Evolutionary conservation across 139 green algal species (phyloP), one percentile per base, ranked within the genome.

Genomic region (Micractinium conductrix): DNA sequence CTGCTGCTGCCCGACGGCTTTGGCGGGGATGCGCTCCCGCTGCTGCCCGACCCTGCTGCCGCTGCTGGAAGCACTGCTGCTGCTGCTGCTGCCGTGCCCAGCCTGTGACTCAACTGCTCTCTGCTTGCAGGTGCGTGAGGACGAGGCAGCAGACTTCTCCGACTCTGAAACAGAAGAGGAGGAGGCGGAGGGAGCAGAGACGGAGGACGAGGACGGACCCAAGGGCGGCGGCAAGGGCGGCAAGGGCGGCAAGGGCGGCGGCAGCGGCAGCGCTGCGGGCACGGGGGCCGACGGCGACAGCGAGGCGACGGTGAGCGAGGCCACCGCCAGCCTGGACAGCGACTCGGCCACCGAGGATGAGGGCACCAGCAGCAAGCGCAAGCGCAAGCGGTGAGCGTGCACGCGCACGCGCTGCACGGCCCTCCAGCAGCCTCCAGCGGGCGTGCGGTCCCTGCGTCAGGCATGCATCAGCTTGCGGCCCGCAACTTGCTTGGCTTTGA

Each of bases 271-370:
- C 71, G 71, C 42, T n/a, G 19, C 16, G 30, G 45, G 45, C 30
- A 30, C 21, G 28, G 42, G 43, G 40, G 78, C 37, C 5, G 80
- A 42, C 38, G 19, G 22, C 30, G 81, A 81, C 71, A 75, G 70
- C 53, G 81, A 86, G 72, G 73, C 60, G 16, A 87, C 70, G 8
- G 48, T 80, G 62, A 80, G 83, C 40, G 62, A 78, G 62, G 73
- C 67, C 28, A 80, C 62, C 0, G 22, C 38, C 60, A 83, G 78
- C 38, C 38, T 67, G 67, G 50, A 75, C 65, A 78, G 67, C n/a
- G n/a, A n/a, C 79, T 78, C 65, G 44, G 78, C 42, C 43, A 83
- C 78, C 22, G 78, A 83, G 42, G 80, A 85, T 22, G 80, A 78
- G 43, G 67, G 53, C 24, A 69, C 67, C 33, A 50, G 26, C 48